Base-by-base conservation (phyloP, 176 grass and related monocot genomes). In the Oryza rufipogon region DNA sequence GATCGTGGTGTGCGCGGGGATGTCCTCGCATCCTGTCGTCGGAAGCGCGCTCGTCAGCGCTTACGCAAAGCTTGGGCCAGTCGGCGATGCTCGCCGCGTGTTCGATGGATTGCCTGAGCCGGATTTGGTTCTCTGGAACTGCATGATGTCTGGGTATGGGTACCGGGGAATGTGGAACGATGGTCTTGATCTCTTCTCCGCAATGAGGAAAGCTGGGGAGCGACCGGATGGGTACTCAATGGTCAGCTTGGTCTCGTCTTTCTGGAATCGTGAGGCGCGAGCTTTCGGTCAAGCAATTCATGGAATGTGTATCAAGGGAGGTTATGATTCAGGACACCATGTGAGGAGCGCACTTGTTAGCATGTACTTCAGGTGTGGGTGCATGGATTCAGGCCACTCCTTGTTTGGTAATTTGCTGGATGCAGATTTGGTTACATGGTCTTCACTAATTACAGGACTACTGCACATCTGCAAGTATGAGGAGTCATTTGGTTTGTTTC, bases 101-200 rank as follows among this genome's bases (percentile, higher is more conserved):
- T 92, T 92, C 10, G 89, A 92, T 68, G 78, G 63, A 68, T 74
- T 88, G 85, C 54, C 0, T 52, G 81, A 87, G 0, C 85, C 60
- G 46, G 90, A 94, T 70, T 54, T 92, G 56, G 90, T 92, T 72
- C 70, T 94, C 2, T 88, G 87, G 90, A 94, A 94, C 78, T 85
- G 85, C 2, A 90, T 94, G 78, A 86, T 94, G 49, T 89, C 90
- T 8, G 92, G 47, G 6, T 92, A 90, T 70, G 87, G 90, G 0
- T 90, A 94, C 38, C 38, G 48, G 5, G 82, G 86, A 66, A 75
- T 92, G 68, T 94, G 92, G 85, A 32, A 46, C 8, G 66, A 89
- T 54, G 92, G 87, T 33, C 79, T 94, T 28, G 66, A 85, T 38
- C 79, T 92, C 1, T 92, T 94, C 19, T 81, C 34, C 7, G 39